Evolutionary conservation across 371 early-diverging fungal species (phyloP).

Genomic region (Globomyces sp.): DNA sequence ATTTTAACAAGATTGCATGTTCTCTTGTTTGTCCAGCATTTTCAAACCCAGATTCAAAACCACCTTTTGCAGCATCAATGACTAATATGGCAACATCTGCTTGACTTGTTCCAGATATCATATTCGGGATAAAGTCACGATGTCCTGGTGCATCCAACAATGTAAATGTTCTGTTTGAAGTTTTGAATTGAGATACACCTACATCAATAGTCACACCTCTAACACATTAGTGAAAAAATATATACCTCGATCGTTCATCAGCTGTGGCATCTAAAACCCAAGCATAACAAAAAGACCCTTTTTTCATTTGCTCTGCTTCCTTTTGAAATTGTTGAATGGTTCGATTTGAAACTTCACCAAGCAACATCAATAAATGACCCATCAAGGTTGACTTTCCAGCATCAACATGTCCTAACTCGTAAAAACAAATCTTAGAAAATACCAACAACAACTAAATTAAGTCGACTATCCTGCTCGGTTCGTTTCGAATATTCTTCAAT

Average conservation of each 20-base stretch:
- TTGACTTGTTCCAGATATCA: constrained; percentile 98
- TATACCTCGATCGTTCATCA: constrained; percentile 79
- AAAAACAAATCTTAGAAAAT: constrained; percentile 9
- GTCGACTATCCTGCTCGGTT: constrained; percentile 59
- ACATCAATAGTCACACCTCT: constrained; percentile 98
- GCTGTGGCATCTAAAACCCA: constrained; percentile 96
- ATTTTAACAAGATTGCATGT: constrained; percentile 85
- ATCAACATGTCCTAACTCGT: constrained; percentile 90
- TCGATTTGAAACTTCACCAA: constrained; percentile 88
- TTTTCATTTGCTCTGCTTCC: constrained; percentile 90
- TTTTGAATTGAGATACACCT: constrained; percentile 88
- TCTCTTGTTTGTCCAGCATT: constrained; percentile 97
- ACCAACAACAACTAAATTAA: constrained; percentile 88
- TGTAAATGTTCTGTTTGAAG: constrained; percentile 74
- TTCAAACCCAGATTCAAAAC: constrained; percentile 98
- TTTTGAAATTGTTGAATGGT: constrained; percentile 89
- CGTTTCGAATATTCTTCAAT: constrained; percentile 72
- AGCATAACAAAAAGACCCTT: constrained; percentile 90
- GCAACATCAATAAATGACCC: constrained; percentile 90
- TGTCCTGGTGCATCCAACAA: constrained; percentile 99
- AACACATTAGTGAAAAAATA: constrained; percentile 1
- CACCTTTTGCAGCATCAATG: constrained; percentile 86
- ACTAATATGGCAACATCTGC: constrained; percentile 97
- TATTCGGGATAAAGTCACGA: constrained; percentile 98
- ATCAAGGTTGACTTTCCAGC: constrained; percentile 97